Percentiles rank a stretch among this genome's conserved stretches.
phyloP scores from a whole-genome alignment of 257 asterid genomes.

The Solanum bulbocastanum region DNA sequence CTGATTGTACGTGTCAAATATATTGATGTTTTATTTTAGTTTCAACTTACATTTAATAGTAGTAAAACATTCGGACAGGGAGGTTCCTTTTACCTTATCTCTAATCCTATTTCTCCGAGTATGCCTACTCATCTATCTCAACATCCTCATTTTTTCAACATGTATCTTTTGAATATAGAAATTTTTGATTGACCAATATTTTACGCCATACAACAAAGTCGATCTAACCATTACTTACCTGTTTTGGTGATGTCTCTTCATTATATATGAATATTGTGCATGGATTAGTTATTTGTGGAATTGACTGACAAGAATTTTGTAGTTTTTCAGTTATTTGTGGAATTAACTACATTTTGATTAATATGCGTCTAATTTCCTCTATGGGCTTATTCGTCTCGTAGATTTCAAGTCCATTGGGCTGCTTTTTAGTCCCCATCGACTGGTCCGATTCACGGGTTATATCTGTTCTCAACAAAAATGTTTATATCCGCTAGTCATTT shows the following conservation, averaged over 20 bases:
- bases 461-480: not conserved
- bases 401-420: not conserved
- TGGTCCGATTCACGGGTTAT: not conserved
- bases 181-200: not conserved
- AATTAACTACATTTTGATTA: not conserved
- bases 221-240: not conserved
- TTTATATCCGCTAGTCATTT: no score
- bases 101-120: not conserved
- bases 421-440: not conserved
- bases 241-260: not conserved
- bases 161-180: no score
- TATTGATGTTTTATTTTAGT: not conserved
- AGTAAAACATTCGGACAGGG: not conserved
- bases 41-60: not conserved
- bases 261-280: not conserved
- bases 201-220: no score
- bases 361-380: not conserved
- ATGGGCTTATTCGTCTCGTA: not conserved
- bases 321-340: not conserved
- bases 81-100: no score
- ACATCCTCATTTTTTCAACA: no score
- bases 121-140: no score
- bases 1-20: not conserved
- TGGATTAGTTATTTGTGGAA: not conserved
- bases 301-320: not conserved